Evolutionary conservation across 768 basidiomycete genomes (phyloP), one percentile per base, ranked within the genome.

Genomic region (Russula dissimulans): DNA sequence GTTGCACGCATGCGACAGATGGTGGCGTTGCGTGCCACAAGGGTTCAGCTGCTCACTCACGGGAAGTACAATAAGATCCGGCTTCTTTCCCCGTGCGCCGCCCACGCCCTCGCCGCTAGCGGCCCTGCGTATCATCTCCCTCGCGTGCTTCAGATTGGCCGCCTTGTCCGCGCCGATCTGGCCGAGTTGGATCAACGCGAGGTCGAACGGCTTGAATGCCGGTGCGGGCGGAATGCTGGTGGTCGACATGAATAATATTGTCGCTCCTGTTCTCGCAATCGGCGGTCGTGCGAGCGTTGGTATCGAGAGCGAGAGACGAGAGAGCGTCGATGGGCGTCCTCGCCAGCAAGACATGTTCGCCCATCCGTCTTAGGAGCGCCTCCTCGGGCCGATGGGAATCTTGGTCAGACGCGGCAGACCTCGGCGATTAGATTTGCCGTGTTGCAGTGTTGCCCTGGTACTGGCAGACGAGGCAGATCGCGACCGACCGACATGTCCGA

Each of bases 101-200:
- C 55, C 55, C 10, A 12, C 45, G 5, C 65, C 65, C 5, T 72
- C 59, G 11, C 66, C 73, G 52, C 66, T 64, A 2, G 82, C 85
- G 8, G 91, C 95, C 66, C 81, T 82, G n/a, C 80, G 68, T 54
- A 97, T 82, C 81, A 88, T 85, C 41, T 86, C 82, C 38, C 81
- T 77, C 3, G 95, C 95, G 79, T 92, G 89, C 47, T 75, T 77
- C 59, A 99, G 77, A 71, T 97, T 98, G 15, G 79, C 80, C 60
- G 76, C 65, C 74, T 97, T 98, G 74, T 85, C 80, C 0, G 79
- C 65, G 18, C 84, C 79, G 39, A 90, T 75, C 55, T 76, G 75
- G n/a, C 91, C 91, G 4, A 99, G 81, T 71, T 99, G 97, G 58
- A 97, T 82, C 48, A 97, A 78, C 0, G 95, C 92, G 55, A 99